These are phyloP conservation scores for Verticillium klebahnii DNA, from an alignment of 2,329 filamentous ascomycete genomes.

Conservation along the genomic window DNA sequence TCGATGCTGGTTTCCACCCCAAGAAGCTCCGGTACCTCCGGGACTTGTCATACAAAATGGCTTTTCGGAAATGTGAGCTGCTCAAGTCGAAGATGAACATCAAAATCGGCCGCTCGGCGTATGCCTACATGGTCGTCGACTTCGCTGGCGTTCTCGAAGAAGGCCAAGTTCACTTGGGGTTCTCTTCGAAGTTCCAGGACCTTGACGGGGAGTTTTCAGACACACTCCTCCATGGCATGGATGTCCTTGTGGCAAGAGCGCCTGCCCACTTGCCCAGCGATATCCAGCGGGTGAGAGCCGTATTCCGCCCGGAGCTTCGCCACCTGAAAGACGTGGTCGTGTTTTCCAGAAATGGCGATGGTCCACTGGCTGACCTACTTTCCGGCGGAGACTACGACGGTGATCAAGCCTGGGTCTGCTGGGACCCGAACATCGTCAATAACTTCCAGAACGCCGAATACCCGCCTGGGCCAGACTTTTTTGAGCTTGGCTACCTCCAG, in stretches of 20 bases:
- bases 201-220: slow-evolving; percentile 45
- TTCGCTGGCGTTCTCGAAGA: slow-evolving; percentile 56
- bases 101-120: slow-evolving; percentile 55
- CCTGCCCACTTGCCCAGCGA: slow-evolving; percentile 68
- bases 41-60: slow-evolving; percentile 39
- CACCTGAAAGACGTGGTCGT: slow-evolving; percentile 74
- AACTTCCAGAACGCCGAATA: slow-evolving; percentile 61
- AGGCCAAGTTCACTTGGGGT: slow-evolving; percentile 63
- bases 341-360: slow-evolving; percentile 61
- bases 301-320: slow-evolving; percentile 55
- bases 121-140: slow-evolving; percentile 64
- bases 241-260: slow-evolving; percentile 64
- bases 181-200: slow-evolving; percentile 61
- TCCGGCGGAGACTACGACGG: slow-evolving; percentile 82
- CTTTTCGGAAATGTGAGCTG: slow-evolving; percentile 46
- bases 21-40: slow-evolving; percentile 42
- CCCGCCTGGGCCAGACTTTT: slow-evolving; percentile 39
- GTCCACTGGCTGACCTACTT: slow-evolving; percentile 63
- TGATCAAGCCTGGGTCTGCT: slow-evolving; percentile 73
- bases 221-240: slow-evolving; percentile 47
- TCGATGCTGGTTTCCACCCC: slow-evolving; percentile 57
- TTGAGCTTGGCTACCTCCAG: slow-evolving; percentile 41
- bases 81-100: slow-evolving; percentile 56
- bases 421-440: slow-evolving; percentile 60
- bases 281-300: slow-evolving; percentile 62